These are phyloP conservation scores for Wickerhamiella infanticola DNA, from an alignment of 1,139 yeast species.

Conservation along the genomic window DNA sequence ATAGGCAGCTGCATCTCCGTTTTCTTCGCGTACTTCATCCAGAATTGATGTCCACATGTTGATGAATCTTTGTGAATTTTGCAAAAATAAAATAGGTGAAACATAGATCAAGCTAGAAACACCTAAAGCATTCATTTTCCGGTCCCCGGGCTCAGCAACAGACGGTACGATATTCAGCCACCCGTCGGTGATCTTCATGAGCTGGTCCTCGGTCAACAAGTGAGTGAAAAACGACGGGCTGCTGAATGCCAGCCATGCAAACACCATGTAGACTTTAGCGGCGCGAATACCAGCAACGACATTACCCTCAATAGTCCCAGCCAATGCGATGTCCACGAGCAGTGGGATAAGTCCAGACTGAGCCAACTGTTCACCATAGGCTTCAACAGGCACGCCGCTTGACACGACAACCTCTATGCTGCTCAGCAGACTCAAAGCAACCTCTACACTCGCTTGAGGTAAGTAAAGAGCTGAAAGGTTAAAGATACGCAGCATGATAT, in stretches of 20 bases:
- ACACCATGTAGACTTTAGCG: slow-evolving; percentile 34
- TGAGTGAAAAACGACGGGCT: slow-evolving; percentile 35
- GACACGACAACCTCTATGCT: slow-evolving; percentile 5
- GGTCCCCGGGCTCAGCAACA: slow-evolving; percentile 53
- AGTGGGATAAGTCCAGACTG: slow-evolving; percentile 9
- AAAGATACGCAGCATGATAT: slow-evolving; percentile 1
- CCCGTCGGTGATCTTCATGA: slow-evolving; percentile 11
- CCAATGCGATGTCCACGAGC: not conserved
- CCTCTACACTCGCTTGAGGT: slow-evolving; percentile 11
- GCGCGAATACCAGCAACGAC: slow-evolving; percentile 17
- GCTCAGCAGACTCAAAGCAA: slow-evolving; percentile 8
- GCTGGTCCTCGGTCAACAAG: slow-evolving; percentile 11
- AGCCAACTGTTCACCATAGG: not conserved
- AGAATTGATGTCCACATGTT: slow-evolving; percentile 43
- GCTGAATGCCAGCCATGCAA: slow-evolving; percentile 38
- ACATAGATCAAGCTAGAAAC: slow-evolving; percentile 32
- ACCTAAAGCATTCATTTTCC: slow-evolving; percentile 49
- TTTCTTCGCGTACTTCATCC: slow-evolving; percentile 47
- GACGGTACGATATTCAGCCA: slow-evolving; percentile 30
- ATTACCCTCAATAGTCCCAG: not conserved
- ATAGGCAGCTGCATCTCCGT: slow-evolving; percentile 21
- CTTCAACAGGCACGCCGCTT: not conserved
- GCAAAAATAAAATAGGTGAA: slow-evolving; percentile 18
- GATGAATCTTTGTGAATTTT: slow-evolving; percentile 29
- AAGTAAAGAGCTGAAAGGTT: slow-evolving; percentile 9